Base-by-base conservation (phyloP, 768 basidiomycete genomes). In the Stropharia rugosoannulata region DNA sequence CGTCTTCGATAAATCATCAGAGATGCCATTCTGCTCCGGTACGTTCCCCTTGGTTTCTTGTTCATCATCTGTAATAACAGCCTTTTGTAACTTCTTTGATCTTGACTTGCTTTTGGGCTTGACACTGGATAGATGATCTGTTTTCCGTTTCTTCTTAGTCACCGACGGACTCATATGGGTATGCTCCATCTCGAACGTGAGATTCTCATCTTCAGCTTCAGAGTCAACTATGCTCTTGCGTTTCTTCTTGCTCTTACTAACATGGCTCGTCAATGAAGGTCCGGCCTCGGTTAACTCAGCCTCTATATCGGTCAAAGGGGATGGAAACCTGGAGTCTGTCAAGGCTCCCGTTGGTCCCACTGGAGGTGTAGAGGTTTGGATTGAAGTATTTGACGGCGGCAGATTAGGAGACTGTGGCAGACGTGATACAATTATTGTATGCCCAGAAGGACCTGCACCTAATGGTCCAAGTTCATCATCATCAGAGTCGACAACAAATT, bases 401-500 rank as follows among this genome's bases (percentile, higher is more conserved):
- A 10, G 7, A 43, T 16, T 43, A 4, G 22, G 18, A 46, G 19
- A 22, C 5, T 22, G 18, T 22, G 22, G 13, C 22, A 13, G 22
- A 13, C 15, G 19, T 11, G 11, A 11, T 13, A 27, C 25, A 46
- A 15, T n/a, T n/a, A 25, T 5, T 25, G 18, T 29, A 16, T 18
- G 38, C 5, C 11, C 50, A 27, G 50, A 35, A 2, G 22, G 15
- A 44, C 49, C 58, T 59, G 13, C 27, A 49, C 22, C 35, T n/a
- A 64, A 29, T 16, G 49, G 49, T 29, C 59, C 60, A 5, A 55
- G 56, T 46, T 63, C 47, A 43, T 66, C 58, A 44, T 66, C 59
- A 29, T 64, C 66, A 5, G 68, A 72, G 44, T 75, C 71, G 8
- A 73, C 64, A 36, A 80, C 72, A 51, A 75, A 74, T 59, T 78